Percentiles rank a stretch among this genome's conserved stretches.
These are phyloP conservation scores for Coemansia sp. DNA, from an alignment of 192 early-diverging fungal genomes.

Conservation along the genomic window DNA sequence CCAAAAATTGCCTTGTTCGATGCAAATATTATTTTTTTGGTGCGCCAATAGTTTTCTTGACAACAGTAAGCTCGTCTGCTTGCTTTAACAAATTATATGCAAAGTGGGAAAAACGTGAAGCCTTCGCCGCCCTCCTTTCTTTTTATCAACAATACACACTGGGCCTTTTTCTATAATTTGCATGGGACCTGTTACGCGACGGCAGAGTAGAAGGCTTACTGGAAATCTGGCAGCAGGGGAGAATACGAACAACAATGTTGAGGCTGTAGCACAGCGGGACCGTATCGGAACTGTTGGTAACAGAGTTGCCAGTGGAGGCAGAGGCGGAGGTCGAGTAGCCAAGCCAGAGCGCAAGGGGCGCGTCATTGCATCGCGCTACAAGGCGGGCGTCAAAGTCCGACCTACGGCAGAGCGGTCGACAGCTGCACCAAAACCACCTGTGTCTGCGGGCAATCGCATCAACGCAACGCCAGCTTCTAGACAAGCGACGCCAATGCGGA, in stretches of 20 bases:
- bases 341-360: conserved; percentile 37
- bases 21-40: too few species aligned
- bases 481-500: too few species aligned
- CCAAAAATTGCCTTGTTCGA: too few species aligned
- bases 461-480: too few species aligned
- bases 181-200: conserved; percentile 31
- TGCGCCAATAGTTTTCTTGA: too few species aligned
- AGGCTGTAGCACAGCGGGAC: conserved; percentile 1
- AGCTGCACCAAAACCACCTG: too few species aligned
- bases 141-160: background rate
- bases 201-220: conserved; percentile 32
- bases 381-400: conserved; percentile 7
- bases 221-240: conserved; percentile 7
- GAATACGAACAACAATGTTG: background rate
- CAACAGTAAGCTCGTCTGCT: too few species aligned
- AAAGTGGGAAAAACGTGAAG: too few species aligned
- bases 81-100: too few species aligned
- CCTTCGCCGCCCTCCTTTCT: background rate
- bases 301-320: background rate
- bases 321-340: conserved; percentile 12
- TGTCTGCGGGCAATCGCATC: too few species aligned
- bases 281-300: conserved; percentile 10
- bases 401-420: too few species aligned
- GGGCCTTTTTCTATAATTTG: background rate
- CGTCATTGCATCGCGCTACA: conserved; percentile 46